Percentiles rank a stretch among this genome's conserved stretches.
Evolutionary conservation across 495 filamentous ascomycete species (phyloP).

Genomic region (Lasiosphaeriaceae sp.): DNA sequence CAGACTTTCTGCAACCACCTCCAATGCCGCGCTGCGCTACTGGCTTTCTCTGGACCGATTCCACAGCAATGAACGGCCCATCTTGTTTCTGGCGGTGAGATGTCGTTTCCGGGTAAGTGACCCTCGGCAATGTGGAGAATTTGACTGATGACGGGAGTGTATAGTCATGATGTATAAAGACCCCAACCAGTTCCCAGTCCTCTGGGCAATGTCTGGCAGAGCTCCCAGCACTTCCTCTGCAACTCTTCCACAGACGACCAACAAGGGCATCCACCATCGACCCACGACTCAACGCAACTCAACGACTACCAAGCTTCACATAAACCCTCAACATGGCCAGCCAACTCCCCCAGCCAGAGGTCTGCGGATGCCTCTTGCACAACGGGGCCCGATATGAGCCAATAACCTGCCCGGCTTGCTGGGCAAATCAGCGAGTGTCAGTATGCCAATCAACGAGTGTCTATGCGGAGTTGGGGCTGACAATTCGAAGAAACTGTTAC

Average conservation of each 20-base stretch:
- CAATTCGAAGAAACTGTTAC: not conserved
- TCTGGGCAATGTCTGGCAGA: not conserved
- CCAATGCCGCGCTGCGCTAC: slow-evolving; percentile 10
- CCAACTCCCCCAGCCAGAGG: not conserved
- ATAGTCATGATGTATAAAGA: not conserved
- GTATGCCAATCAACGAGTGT: not conserved
- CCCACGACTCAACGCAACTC: not conserved
- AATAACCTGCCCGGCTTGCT: not conserved
- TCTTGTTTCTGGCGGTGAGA: slow-evolving; percentile 20
- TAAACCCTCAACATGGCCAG: not conserved
- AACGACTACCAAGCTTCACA: not conserved
- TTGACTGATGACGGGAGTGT: not conserved
- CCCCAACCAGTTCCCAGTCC: not conserved
- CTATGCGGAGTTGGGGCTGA: not conserved
- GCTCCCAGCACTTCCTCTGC: not conserved
- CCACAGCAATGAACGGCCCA: slow-evolving; percentile 3
- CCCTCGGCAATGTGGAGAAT: not conserved
- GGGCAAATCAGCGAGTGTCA: not conserved
- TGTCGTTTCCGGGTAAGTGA: not conserved
- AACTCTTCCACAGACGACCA: not conserved
- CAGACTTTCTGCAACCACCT: slow-evolving; percentile 19
- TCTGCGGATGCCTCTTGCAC: not conserved
- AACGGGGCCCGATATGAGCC: not conserved
- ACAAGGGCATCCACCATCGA: not conserved
- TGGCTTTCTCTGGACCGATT: slow-evolving; percentile 10